Evolutionary conservation across 768 basidiomycete species (phyloP), one percentile per base, ranked within the genome.

Genomic region (Coprinopsis cinerea): DNA sequence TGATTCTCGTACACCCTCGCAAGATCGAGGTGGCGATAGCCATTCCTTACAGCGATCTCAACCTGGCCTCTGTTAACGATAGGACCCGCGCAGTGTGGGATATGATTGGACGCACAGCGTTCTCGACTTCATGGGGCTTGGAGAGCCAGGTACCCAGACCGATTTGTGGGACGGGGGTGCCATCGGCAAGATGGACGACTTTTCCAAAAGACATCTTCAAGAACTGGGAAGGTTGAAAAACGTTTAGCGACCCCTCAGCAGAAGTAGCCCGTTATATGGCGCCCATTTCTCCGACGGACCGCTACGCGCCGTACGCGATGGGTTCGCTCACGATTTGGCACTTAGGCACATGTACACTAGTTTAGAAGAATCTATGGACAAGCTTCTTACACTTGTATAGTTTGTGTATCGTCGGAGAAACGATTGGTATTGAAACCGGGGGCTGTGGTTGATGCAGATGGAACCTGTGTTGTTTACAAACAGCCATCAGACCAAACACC

Each of bases 81-180:
- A 37, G 36, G 41, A 32, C 43, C 44, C 39, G 26, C 18, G 28
- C 27, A n/a, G 26, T 17, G 30, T 13, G 15, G 10, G 9, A n/a
- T 27, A 35, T 24, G n/a, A 24, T 9, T 34, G 48, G n/a, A 61
- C 69, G 32, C 61, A 88, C 86, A 37, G 85, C 82, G 28, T 73
- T 71, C 66, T 85, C 83, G 52, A 91, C 90, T 61, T 92, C 85
- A 23, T 81, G 72, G 7, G 83, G 82, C 60, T 83, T 71, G 5
- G 87, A 83, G 49, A 83, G 72, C 88, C 88, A 92, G 15, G 88
- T 90, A 4, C 90, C 91, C 30, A 91, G 73, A 34, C 91, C 91
- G 57, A 92, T 81, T 64, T 84, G 81, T 27, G 87, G 88, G 55
- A 92, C 71, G 44, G 65, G 56, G 34, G 70, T 68, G 2, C 82